Base-by-base conservation (phyloP, 306 rosid genomes). In the Dalbergia cultrata region DNA sequence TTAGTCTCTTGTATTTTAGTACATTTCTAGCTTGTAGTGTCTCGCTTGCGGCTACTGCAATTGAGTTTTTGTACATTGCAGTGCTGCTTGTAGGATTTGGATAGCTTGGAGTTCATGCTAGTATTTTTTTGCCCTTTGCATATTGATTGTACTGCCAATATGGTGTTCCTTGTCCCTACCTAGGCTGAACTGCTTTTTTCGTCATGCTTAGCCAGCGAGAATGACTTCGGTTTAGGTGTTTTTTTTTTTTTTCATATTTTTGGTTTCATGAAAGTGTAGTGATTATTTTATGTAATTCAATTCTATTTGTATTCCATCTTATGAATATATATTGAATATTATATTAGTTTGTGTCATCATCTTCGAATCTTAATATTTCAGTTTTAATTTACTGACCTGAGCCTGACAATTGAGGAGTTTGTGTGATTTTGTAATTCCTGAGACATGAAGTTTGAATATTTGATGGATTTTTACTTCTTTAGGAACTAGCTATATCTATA, bases 51-150 rank as follows among this genome's bases (percentile, higher is more conserved):
- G 91, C 80, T 80, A 39, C 94, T 91, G 91, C 93, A 88, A 83
- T 91, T 80, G 72, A 93, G 79, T 92, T 92, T 96, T 95, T 83
- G 90, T 85, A 85, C 77, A 85, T 90, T 87, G 99, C 91, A 84
- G 90, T 50, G 90, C 85, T 68, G 9, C 67, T 71, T 50, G n/a
- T 65, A 67, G 89, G 89, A 74, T 49, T 86, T 73, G 63, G 75
- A 49, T 16, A 33, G 45, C 54, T 49, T 45, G 52, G 49, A 54
- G 60, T 53, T 44, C 33, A 37, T 70, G 13, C 9, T 62, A 65
- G 31, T 41, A 0, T 35, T 16, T 7, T 68, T 8, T 13, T 50
- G 1, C 37, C 10, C 4, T 18, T 44, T 13, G 14, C 2, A 41
- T 11, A 56, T 77, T 82, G 18, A 67, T 68, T 62, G 19, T 31